These are phyloP conservation scores for Mycena polygramma DNA, from an alignment of 768 basidiomycete species.

Conservation along the genomic window DNA sequence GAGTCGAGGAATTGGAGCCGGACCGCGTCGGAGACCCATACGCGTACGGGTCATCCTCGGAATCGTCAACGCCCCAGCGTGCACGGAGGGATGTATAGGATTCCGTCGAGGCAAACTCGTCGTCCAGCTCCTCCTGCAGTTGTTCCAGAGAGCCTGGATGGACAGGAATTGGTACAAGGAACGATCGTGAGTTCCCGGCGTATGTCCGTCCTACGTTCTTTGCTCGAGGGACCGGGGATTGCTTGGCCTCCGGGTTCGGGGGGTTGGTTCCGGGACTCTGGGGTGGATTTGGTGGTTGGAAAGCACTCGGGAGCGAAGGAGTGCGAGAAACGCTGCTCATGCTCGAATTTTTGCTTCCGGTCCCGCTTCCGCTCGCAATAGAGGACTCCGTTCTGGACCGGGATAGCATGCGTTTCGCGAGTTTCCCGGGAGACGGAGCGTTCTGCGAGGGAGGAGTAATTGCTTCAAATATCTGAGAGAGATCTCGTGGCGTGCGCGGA, in stretches of 20 bases:
- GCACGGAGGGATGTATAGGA: slow-evolving; percentile 80
- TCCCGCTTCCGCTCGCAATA: slow-evolving; percentile 47
- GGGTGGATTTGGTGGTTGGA: slow-evolving; percentile 41
- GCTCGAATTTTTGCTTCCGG: slow-evolving; percentile 37
- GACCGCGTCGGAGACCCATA: slow-evolving; percentile 48
- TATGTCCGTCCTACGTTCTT: slow-evolving; percentile 69
- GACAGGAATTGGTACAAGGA: slow-evolving; percentile 72
- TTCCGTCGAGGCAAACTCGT: slow-evolving; percentile 70
- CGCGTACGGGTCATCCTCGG: slow-evolving; percentile 76
- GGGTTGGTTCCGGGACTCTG: slow-evolving; percentile 34
- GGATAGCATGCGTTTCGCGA: slow-evolving; percentile 80
- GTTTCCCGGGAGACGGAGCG: slow-evolving; percentile 53
- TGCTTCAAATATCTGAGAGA: slow-evolving; percentile 36
- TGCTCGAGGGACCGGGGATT: slow-evolving; percentile 43
- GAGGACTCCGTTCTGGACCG: slow-evolving; percentile 76
- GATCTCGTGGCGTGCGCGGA: slow-evolving; percentile 27
- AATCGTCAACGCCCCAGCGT: slow-evolving; percentile 87
- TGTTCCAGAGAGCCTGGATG: slow-evolving; percentile 42
- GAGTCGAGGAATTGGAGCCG: slow-evolving; percentile 46
- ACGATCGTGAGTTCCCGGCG: slow-evolving; percentile 84
- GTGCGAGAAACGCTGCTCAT: slow-evolving; percentile 32
- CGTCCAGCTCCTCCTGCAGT: slow-evolving; percentile 57
- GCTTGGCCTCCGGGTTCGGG: slow-evolving; percentile 37
- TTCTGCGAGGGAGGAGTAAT: slow-evolving; percentile 38
- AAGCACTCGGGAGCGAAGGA: slow-evolving; percentile 31